phyloP scores from a whole-genome alignment of 768 basidiomycete species.

The Termitomyces sp. region DNA sequence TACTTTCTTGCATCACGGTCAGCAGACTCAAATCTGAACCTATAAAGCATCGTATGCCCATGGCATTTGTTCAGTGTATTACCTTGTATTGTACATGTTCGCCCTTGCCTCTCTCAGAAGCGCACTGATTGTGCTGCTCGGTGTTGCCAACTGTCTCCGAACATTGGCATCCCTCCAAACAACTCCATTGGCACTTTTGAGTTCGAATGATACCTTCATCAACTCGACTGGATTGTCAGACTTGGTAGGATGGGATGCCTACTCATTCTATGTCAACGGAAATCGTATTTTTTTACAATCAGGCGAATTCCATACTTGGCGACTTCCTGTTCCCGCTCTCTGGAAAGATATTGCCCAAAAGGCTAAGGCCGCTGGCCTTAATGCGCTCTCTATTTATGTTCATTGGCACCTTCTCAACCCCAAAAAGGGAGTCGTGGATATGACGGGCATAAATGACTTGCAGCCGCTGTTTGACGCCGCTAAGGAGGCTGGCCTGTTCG shows the following conservation, averaged over 20 bases:
- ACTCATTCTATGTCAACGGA: slow-evolving; percentile 12
- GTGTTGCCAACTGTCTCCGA: neutral
- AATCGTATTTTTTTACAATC: slow-evolving; percentile 13
- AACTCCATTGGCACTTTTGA: neutral
- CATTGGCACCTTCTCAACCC: slow-evolving; percentile 15
- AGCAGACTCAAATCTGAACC: slow-evolving; percentile 3
- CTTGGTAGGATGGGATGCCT: slow-evolving; percentile 12
- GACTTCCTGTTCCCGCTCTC: slow-evolving; percentile 10
- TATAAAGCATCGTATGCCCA: neutral
- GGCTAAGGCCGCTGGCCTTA: slow-evolving; percentile 13
- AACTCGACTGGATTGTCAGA: slow-evolving; percentile 11
- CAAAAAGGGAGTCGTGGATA: slow-evolving; percentile 10
- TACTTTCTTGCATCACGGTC: neutral
- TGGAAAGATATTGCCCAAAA: slow-evolving; percentile 15
- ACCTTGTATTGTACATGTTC: neutral
- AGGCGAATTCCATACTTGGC: slow-evolving; percentile 14
- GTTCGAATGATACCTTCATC: neutral
- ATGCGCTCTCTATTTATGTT: slow-evolving; percentile 12
- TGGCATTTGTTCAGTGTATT: neutral
- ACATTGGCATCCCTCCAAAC: neutral
- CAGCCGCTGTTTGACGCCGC: slow-evolving; percentile 14
- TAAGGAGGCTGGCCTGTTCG: slow-evolving; percentile 11
- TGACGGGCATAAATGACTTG: slow-evolving; percentile 13
- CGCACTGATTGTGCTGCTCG: neutral
- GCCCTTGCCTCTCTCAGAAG: neutral